phyloP scores from a whole-genome alignment of 2,329 filamentous ascomycete genomes.

The Ceratocystis diversiconidia region DNA sequence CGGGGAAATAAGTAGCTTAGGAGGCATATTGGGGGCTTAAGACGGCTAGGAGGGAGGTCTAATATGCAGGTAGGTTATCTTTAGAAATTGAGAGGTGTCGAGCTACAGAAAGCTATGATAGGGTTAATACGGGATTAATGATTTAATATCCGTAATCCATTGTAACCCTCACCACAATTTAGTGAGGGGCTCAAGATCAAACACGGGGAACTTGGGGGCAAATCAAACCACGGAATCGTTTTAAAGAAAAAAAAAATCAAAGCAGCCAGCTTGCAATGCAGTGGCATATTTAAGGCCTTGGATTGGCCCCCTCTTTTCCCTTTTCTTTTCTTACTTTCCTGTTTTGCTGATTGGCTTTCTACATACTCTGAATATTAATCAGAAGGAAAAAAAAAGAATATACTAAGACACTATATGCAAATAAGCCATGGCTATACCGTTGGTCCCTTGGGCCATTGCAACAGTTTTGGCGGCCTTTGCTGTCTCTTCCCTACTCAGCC shows the following conservation, averaged over 20 bases:
- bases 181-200: background rate
- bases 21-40: slow-evolving; percentile 6
- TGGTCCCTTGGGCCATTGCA: slow-evolving; percentile 23
- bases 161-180: background rate
- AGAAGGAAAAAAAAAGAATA: background rate
- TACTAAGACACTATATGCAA: background rate
- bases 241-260: background rate
- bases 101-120: background rate
- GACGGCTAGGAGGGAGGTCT: background rate
- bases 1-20: slow-evolving; percentile 38
- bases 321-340: background rate
- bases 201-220: background rate
- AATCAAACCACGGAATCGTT: background rate
- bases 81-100: background rate
- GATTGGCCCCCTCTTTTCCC: background rate
- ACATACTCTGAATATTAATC: background rate
- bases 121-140: background rate
- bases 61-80: background rate
- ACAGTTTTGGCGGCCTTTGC: slow-evolving; percentile 26
- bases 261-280: background rate
- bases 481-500: slow-evolving; percentile 24
- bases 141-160: background rate
- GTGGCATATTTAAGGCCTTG: background rate
- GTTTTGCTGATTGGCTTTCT: background rate
- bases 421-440: background rate